These are phyloP conservation scores for Syzygium malaccense DNA, from an alignment of 441 rosid species.

Conservation along the genomic window DNA sequence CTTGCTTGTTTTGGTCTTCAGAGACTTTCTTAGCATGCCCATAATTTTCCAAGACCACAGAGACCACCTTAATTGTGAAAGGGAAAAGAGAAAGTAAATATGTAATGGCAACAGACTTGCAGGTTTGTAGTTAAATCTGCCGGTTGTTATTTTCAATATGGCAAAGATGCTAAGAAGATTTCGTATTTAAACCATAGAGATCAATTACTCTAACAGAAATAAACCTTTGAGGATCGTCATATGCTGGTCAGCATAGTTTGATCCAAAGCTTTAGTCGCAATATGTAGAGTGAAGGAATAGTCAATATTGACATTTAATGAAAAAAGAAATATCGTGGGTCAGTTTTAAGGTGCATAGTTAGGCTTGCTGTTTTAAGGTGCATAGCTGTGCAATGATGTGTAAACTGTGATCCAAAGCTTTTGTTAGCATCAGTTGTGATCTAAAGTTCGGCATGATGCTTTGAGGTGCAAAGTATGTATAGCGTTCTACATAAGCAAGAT, in stretches of 20 bases:
- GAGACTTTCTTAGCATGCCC: conserved; percentile 25
- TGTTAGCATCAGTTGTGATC: neutral
- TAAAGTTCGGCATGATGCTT: neutral
- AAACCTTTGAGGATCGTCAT: neutral
- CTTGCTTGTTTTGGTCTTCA: conserved; percentile 32
- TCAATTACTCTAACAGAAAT: neutral
- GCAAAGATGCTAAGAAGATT: neutral
- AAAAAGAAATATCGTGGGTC: neutral
- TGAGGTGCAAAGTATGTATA: neutral
- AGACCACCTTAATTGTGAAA: conserved; percentile 53
- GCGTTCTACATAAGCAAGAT: neutral
- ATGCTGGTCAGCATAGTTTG: neutral
- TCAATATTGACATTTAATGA: neutral
- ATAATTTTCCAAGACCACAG: conserved; percentile 86
- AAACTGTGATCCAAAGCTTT: neutral
- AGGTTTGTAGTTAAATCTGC: neutral
- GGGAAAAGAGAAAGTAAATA: neutral
- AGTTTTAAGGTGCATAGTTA: neutral
- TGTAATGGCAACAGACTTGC: neutral
- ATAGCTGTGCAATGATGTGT: neutral
- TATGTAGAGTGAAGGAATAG: neutral
- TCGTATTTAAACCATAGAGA: neutral
- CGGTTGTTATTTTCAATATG: neutral
- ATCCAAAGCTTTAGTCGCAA: neutral
- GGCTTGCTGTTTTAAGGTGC: neutral